These are phyloP conservation scores for Ascochyta viciae-villosae DNA, from an alignment of 2,329 filamentous ascomycete species.

Conservation along the genomic window DNA sequence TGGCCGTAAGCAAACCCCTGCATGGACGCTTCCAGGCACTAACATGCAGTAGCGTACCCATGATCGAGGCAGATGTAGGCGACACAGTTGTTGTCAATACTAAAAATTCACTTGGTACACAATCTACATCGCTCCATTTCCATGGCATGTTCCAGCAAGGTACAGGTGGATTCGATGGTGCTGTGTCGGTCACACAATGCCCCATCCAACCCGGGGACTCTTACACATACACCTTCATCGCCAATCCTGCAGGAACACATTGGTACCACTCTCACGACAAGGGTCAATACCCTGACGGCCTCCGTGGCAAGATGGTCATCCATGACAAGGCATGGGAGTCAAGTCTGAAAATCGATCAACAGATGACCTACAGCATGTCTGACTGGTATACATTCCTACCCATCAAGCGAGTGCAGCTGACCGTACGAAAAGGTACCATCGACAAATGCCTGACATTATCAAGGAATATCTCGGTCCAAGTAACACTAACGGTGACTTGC, in stretches of 20 bases:
- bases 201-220: constrained; percentile 58
- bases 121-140: constrained; percentile 72
- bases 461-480: constrained; percentile 55
- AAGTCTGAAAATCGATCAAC: constrained; percentile 60
- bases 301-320: constrained; percentile 71
- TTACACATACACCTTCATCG: constrained; percentile 73
- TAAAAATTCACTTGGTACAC: constrained; percentile 68
- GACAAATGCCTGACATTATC: constrained; percentile 60
- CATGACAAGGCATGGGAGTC: constrained; percentile 61
- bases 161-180: constrained; percentile 75
- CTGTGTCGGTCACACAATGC: constrained; percentile 63
- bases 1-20: constrained; percentile 59
- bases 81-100: constrained; percentile 73
- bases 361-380: constrained; percentile 68
- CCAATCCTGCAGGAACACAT: constrained; percentile 59
- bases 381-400: constrained; percentile 66
- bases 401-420: background rate
- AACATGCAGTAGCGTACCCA: constrained; percentile 56
- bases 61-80: constrained; percentile 74
- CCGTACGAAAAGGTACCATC: constrained; percentile 60
- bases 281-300: constrained; percentile 65
- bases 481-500: constrained; percentile 62
- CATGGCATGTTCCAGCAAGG: constrained; percentile 80
- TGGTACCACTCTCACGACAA: constrained; percentile 71
- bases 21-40: background rate